A percentile compares a stretch with the other conserved stretches of the same genome.
Evolutionary conservation across 805 yeast species (phyloP).

Genomic region (Spathaspora boniae): DNA sequence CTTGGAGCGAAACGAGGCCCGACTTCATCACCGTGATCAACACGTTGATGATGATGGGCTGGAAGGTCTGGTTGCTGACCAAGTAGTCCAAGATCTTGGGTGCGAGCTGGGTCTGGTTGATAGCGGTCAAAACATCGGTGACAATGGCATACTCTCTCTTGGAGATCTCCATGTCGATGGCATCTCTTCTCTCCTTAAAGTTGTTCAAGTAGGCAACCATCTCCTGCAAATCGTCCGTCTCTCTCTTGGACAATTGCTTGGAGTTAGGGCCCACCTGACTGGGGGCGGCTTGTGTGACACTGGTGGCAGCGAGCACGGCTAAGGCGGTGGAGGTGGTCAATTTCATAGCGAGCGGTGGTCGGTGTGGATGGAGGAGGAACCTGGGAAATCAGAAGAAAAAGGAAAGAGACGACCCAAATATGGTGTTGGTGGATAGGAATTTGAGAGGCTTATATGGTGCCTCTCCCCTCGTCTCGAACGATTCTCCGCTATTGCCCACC

Average conservation of each 20-base stretch:
- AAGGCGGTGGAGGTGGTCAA: constrained; percentile 28
- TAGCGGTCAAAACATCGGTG: constrained; percentile 35
- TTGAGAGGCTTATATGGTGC: too few species aligned
- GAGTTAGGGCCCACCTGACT: constrained; percentile 11
- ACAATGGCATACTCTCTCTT: constrained; percentile 39
- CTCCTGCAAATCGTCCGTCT: constrained; percentile 16
- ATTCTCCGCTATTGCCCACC: too few species aligned
- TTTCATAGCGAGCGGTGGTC: constrained; percentile 21
- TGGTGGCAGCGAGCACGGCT: constrained; percentile 23
- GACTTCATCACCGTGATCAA: constrained; percentile 30
- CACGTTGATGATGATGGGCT: constrained; percentile 17
- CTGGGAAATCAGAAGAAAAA: constrained; percentile 7
- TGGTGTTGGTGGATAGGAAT: too few species aligned
- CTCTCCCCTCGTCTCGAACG: too few species aligned
- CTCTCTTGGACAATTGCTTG: constrained; percentile 4
- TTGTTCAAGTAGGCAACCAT: constrained; percentile 23
- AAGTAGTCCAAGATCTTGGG: constrained; percentile 33
- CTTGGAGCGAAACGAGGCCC: constrained; percentile 28
- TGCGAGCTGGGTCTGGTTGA: constrained; percentile 34
- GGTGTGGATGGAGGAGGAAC: background rate
- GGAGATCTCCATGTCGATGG: constrained; percentile 19
- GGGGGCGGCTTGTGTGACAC: constrained; percentile 34
- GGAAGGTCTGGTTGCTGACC: constrained; percentile 23
- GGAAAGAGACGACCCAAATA: constrained; percentile 6
- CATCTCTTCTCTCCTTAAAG: constrained; percentile 29